Conservation (phyloP, 768 basidiomycete genomes). For the Dictyophora rubrovolvata region DNA sequence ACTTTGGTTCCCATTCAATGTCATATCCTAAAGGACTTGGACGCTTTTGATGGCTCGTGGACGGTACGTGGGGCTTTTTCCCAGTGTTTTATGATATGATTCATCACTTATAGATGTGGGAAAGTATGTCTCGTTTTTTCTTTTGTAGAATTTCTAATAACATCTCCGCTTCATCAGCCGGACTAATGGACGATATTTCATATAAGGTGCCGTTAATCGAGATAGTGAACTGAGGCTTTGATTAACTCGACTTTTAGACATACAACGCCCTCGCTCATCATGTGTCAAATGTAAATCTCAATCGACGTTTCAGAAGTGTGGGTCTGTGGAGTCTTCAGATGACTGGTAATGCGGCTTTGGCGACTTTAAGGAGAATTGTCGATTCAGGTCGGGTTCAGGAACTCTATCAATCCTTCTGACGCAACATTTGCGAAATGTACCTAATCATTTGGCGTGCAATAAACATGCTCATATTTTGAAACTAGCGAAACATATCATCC, state of each 20-base stretch:
- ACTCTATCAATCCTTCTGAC: not conserved
- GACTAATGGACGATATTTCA: constrained; percentile 84
- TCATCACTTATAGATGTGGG: constrained; percentile 61
- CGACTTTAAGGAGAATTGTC: constrained; percentile 63
- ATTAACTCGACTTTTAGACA: constrained; percentile 31
- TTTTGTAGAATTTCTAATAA: constrained; percentile 1
- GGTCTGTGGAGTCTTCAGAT: constrained; percentile 92
- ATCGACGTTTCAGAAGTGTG: constrained; percentile 81
- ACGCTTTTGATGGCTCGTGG: constrained; percentile 94
- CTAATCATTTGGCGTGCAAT: not conserved
- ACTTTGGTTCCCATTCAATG: constrained; percentile 94
- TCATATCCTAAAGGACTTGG: constrained; percentile 69
- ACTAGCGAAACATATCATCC: constrained; percentile 1
- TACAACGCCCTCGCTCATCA: constrained; percentile 94
- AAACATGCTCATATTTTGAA: not conserved
- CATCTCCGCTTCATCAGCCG: constrained; percentile 39
- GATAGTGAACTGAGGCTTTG: too few species aligned
- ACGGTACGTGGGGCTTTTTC: constrained; percentile 47
- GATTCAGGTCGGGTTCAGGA: constrained; percentile 37
- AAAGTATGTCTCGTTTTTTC: constrained; percentile 47
- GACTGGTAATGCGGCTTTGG: constrained; percentile 80
- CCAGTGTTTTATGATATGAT: not conserved
- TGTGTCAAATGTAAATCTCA: constrained; percentile 83
- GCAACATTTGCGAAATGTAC: not conserved
- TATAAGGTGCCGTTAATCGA: constrained; percentile 45